These are phyloP conservation scores for Conoideocrella luteorostrata DNA, from an alignment of 2,329 filamentous ascomycete species.

Conservation along the genomic window DNA sequence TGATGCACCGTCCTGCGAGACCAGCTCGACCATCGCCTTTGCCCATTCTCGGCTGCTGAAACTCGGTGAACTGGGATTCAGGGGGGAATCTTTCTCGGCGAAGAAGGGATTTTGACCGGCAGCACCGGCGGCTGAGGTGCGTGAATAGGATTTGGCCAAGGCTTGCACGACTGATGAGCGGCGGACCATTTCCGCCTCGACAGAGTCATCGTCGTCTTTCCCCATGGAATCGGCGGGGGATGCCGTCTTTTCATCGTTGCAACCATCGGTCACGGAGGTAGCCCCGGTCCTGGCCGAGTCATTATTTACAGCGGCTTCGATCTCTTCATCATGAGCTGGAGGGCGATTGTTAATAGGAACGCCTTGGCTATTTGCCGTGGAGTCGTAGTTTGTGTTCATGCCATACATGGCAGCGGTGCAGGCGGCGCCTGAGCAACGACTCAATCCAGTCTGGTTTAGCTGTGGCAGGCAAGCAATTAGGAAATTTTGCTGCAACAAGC, in stretches of 20 bases:
- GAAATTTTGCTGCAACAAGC: too few species aligned
- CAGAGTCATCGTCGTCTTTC: constrained; percentile 18
- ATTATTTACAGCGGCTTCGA: constrained; percentile 17
- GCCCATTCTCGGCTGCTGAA: constrained; percentile 55
- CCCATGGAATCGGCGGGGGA: constrained; percentile 23
- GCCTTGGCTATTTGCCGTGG: constrained; percentile 37
- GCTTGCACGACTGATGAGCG: constrained; percentile 47
- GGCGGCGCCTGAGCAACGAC: neutral
- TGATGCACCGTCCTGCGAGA: constrained; percentile 43
- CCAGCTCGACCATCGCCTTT: constrained; percentile 49
- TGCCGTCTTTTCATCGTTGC: constrained; percentile 21
- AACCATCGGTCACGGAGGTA: constrained; percentile 31
- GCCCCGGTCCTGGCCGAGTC: constrained; percentile 27
- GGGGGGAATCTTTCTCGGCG: constrained; percentile 39
- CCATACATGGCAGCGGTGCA: constrained; percentile 13
- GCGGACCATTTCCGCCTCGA: constrained; percentile 39
- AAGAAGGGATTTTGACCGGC: constrained; percentile 42
- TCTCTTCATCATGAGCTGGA: constrained; percentile 19
- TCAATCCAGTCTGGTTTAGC: neutral
- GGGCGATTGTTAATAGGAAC: constrained; percentile 24
- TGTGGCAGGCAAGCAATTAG: too few species aligned
- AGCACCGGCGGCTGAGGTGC: constrained; percentile 31
- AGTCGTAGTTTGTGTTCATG: constrained; percentile 39
- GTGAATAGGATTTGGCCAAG: constrained; percentile 50
- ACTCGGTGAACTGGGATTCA: constrained; percentile 46